Base-by-base conservation (phyloP, 2,329 filamentous ascomycete species). In the Cladosporium sp. region DNA sequence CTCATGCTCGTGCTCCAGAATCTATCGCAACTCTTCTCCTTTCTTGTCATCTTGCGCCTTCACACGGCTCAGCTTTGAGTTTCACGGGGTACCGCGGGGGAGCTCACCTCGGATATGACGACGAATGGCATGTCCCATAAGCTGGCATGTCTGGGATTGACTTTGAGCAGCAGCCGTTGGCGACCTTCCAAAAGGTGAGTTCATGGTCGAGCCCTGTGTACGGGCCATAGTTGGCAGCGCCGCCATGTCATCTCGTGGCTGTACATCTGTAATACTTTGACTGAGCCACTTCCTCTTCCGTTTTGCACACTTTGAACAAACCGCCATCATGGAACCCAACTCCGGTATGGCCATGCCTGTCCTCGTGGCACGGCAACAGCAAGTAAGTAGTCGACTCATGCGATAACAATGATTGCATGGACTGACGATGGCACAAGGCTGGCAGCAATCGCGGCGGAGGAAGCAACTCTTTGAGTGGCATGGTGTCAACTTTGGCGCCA, bases 401-500 rank as follows among this genome's bases (percentile, higher is more conserved):
- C 50, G 28, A 53, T 1, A 31, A 3, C 28, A 31, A n/a, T 53
- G 28, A 53, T 23, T 12, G 40, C 40, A 46, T 46, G 16, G 26
- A 33, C 53, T 57, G 31, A 57, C 53, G 3, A n/a, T 23, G n/a
- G 8, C 21, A n/a, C 3, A 40, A 68, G 33, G 18, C 49, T 28
- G 68, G 66, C 31, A 67, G 50, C 50, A 64, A 69, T 37, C 65
- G 50, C 11, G 50, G 63, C 12, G 57, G 62, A 56, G 68, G 66
- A 16, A 81, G 83, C 29, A 84, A 82, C n/a, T 86, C 85, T 3
- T 73, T 81, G 33, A 84, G 80, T 5, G 77, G 77, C 1, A 74
- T 85, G 62, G 64, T 84, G 23, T 80, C 80, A 28, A 84, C 83
- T n/a, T 74, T 85, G 18, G 72, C 82, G 8, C 83, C 83, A 2